Conservation (phyloP, 179 eudicot species). For the Beta corolliflora region DNA sequence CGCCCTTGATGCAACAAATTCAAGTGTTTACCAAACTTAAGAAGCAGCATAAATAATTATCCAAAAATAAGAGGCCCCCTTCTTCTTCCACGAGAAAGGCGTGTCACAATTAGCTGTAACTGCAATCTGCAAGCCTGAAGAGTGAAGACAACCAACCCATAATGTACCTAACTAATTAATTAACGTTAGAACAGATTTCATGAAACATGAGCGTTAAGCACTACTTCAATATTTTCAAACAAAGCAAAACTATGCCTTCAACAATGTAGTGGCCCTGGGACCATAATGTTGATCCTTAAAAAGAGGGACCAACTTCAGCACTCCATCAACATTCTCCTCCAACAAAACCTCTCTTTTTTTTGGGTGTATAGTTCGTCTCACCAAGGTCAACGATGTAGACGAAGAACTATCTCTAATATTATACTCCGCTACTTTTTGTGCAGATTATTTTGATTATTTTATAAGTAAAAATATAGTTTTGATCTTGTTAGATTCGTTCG, state of each 20-base stretch:
- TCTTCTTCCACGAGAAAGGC: slow-evolving; percentile 2
- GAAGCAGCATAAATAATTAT: neutral
- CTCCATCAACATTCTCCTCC: too few relatives aligned
- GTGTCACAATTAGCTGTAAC: slow-evolving; percentile 18
- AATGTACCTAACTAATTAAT: slow-evolving; percentile 5
- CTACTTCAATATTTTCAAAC: neutral
- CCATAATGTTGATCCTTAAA: neutral
- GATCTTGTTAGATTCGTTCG: too few relatives aligned
- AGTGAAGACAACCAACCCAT: slow-evolving; percentile 5
- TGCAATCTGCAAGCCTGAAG: neutral
- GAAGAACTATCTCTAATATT: too few relatives aligned
- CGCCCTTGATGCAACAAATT: neutral
- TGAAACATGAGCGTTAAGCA: neutral
- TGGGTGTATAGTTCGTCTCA: too few relatives aligned
- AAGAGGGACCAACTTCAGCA: neutral
- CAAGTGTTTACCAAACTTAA: neutral
- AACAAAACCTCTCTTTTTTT: too few relatives aligned
- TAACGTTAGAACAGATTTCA: neutral
- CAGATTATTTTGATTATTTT: too few relatives aligned
- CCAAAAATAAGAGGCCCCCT: neutral
- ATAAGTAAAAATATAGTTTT: too few relatives aligned
- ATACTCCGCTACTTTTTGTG: too few relatives aligned
- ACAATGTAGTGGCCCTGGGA: neutral
- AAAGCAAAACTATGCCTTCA: neutral
- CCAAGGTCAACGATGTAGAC: too few relatives aligned